Percentiles rank a stretch among this genome's conserved stretches.
Conservation (phyloP, 805 yeast genomes). For the Nadsonia fulvescens region DNA sequence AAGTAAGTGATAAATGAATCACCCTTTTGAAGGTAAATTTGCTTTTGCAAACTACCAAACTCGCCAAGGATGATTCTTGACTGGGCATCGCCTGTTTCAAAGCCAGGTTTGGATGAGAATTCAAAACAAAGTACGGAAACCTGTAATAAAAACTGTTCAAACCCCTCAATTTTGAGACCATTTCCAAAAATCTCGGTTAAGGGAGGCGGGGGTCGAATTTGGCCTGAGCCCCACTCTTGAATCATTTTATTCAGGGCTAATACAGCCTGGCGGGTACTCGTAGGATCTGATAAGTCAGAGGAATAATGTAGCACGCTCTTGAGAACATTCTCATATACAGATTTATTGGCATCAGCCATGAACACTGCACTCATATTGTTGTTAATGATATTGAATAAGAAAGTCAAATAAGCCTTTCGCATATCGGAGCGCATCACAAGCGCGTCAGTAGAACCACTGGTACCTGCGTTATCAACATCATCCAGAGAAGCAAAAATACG, state of each 20-base stretch:
- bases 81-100: conserved; percentile 64
- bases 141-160: conserved; percentile 50
- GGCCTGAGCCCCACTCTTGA: conserved; percentile 52
- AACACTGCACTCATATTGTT: conserved; percentile 70
- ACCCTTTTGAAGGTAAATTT: conserved; percentile 34
- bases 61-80: conserved; percentile 59
- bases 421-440: conserved; percentile 45
- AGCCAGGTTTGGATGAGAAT: conserved; percentile 56
- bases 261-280: conserved; percentile 50
- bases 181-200: conserved; percentile 37
- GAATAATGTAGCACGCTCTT: conserved; percentile 49
- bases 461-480: conserved; percentile 24
- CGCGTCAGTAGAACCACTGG: conserved; percentile 35
- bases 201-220: conserved; percentile 22
- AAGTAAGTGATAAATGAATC: conserved; percentile 34
- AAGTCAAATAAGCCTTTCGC: conserved; percentile 51
- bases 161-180: conserved; percentile 43
- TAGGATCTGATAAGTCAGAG: conserved; percentile 41
- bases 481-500: conserved; percentile 39
- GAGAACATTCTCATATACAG: conserved; percentile 39
- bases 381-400: conserved; percentile 50
- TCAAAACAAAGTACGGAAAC: conserved; percentile 55
- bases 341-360: conserved; percentile 47
- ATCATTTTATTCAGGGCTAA: conserved; percentile 44
- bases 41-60: conserved; percentile 47